Evolutionary conservation across 78 protist species (phyloP).

Genomic region (Mantamonas sphyraenae): DNA sequence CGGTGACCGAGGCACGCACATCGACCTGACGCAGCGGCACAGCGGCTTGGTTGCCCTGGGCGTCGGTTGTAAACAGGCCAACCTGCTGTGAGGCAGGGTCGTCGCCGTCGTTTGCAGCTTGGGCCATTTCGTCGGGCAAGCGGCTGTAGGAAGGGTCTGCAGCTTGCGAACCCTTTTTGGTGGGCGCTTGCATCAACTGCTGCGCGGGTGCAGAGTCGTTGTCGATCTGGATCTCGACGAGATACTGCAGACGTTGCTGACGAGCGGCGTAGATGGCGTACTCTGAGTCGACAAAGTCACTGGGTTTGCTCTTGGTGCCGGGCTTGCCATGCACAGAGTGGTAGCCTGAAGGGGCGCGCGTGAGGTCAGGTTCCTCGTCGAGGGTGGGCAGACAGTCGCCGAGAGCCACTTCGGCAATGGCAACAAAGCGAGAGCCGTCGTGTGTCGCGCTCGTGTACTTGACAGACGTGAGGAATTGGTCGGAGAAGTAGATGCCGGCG

Average conservation of each 20-base stretch:
- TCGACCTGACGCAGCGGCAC: slow-evolving; percentile 1
- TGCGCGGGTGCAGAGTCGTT: neutral
- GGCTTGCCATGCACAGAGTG: slow-evolving; percentile 35
- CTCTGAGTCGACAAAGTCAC: slow-evolving; percentile 45
- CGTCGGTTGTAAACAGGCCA: neutral
- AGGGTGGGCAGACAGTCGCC: slow-evolving; percentile 8
- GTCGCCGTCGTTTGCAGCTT: too few relatives aligned
- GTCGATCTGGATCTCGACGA: slow-evolving; percentile 10
- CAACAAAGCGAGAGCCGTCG: neutral
- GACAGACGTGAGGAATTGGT: slow-evolving; percentile 13
- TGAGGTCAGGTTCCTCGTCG: slow-evolving; percentile 13
- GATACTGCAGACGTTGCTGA: slow-evolving; percentile 34
- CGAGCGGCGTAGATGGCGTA: slow-evolving; percentile 34
- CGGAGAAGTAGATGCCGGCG: slow-evolving; percentile 51
- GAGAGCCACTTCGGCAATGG: slow-evolving; percentile 28
- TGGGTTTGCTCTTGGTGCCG: neutral
- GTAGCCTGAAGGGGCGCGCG: slow-evolving; percentile 37
- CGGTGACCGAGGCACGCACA: slow-evolving; percentile 28
- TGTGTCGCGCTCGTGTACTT: slow-evolving; percentile 15
- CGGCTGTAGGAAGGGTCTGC: too few relatives aligned
- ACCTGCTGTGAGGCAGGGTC: too few relatives aligned
- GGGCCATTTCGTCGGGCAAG: too few relatives aligned
- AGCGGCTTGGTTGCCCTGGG: neutral
- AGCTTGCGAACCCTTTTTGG: neutral
- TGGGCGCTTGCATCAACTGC: neutral